Base-by-base conservation (phyloP, 169 alveolate species). In the Eimeria praecox region DNA sequence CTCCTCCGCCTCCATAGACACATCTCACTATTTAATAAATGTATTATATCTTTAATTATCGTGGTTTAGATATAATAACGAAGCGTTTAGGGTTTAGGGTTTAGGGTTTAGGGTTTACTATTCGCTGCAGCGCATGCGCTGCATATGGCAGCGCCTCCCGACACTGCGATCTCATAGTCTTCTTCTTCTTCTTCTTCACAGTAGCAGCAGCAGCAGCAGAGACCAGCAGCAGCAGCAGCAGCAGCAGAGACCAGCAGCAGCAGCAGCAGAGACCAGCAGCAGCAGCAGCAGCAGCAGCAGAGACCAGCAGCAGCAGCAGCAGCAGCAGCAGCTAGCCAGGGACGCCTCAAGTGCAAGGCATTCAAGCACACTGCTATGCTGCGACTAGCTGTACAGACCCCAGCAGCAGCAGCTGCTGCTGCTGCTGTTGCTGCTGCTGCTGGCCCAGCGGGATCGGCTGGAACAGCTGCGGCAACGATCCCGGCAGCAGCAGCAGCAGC, bases 401-500 rank as follows among this genome's bases (percentile, higher is more conserved):
- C 87, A 35, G 87, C 87, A 77, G 87, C 87, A 35, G 59, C 62
- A 77, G 87, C 87, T 40, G 87, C 87, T 40, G 87, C 87, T 40
- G 87, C 59, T 5, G 87, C 59, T 77, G 87, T 44, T 38, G 35
- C 59, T 77, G 87, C 38, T 44, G 52, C 30, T 30, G 35, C 87
- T 44, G 8, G 62, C 30, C 56, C 62, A 10, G 59, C 62, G 38
- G 87, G 35, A 35, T 38, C 87, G 35, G 20, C 71, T 82, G 40
- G 40, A n/a, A 71, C 71, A 8, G 90, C 90, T 18, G 90, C 71
- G 27, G 87, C 87, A 24, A 77, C 12, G 0, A 71, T 71, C 4
- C 73, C 71, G 27, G 87, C 87, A 24, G 40, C 12, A 33, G 62
- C 87, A 77, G 62, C 87, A 77, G 62, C 87, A 77, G 30, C 69